phyloP scores from a whole-genome alignment of 306 rosid species.

The Castanospermum australe region DNA sequence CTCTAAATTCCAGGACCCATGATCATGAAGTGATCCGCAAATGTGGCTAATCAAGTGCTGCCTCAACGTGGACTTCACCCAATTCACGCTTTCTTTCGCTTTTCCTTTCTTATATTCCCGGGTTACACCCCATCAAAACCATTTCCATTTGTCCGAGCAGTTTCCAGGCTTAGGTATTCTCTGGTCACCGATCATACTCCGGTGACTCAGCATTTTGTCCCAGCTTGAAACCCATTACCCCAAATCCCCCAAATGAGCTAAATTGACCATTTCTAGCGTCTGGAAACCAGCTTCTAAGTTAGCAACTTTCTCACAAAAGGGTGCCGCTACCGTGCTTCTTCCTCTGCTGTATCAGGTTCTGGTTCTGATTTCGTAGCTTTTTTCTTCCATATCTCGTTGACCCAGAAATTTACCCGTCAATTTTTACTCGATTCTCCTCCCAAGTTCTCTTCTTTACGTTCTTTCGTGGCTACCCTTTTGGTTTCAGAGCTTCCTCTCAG shows the following conservation, averaged over 20 bases:
- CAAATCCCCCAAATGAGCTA: background rate
- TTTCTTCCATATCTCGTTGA: background rate
- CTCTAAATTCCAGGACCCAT: background rate
- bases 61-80: conserved; percentile 3
- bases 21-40: conserved; percentile 35
- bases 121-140: background rate
- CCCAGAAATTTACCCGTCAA: background rate
- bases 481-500: background rate
- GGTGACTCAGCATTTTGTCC: background rate
- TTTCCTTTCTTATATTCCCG: conserved; percentile 7
- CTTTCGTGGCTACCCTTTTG: background rate
- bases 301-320: background rate
- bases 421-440: background rate
- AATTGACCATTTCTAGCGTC: background rate
- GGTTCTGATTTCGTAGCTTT: background rate
- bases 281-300: background rate
- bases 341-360: background rate
- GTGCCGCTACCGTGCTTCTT: background rate
- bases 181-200: background rate
- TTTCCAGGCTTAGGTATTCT: conserved; percentile 15
- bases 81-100: conserved; percentile 11
- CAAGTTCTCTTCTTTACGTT: conserved; percentile 9
- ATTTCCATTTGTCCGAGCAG: conserved; percentile 6
- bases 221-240: background rate
- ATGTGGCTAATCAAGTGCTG: conserved; percentile 35